Evolutionary conservation across 148 eudicot species (phyloP), one percentile per base, ranked within the genome.

Genomic region (Rhododendron ferrugineum): DNA sequence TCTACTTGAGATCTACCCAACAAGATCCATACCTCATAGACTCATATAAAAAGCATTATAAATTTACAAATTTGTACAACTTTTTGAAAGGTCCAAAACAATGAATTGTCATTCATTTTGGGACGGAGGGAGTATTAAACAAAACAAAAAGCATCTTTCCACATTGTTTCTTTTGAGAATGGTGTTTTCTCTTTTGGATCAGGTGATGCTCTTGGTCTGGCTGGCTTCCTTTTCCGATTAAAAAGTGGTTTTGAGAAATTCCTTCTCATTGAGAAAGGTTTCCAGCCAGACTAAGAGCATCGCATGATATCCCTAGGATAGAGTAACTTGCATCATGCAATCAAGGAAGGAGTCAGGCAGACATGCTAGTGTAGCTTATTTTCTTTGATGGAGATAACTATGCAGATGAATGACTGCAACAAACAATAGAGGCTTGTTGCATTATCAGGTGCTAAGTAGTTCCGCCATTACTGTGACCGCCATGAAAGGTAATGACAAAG

Each of bases 401-500:
- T 70, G 5, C 16, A 32, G 37, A 72, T 66, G 70, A 34, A 44
- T 16, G 56, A 68, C 7, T 49, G 47, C 54, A 50, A 72, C 40
- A 68, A 68, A 80, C 18, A 32, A 2, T 46, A 47, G 30, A 49
- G 47, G 83, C 32, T 11, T 49, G 70, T 32, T 81, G 6, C 76
- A 78, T 11, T 30, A 6, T 52, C 34, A 68, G 56, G 78, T 46
- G 26, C 10, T 28, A 42, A 46, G 70, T 32, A 42, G 52, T 56
- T 40, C 26, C 76, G 16, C 8, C 49, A 82, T 28, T 42, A 66
- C 37, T 13, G 42, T 13, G 49, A 44, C 36, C 2, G 5, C 40
- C 13, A 68, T 68, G 13, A 78, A 68, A 83, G 36, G n/a, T 68
- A 87, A 73, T 52, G 15, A 60, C 15, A 72, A 78, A 30, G 70